Evolutionary conservation across 176 grass and related monocot genomes (phyloP).

Genomic region (Melocanna baccifera): DNA sequence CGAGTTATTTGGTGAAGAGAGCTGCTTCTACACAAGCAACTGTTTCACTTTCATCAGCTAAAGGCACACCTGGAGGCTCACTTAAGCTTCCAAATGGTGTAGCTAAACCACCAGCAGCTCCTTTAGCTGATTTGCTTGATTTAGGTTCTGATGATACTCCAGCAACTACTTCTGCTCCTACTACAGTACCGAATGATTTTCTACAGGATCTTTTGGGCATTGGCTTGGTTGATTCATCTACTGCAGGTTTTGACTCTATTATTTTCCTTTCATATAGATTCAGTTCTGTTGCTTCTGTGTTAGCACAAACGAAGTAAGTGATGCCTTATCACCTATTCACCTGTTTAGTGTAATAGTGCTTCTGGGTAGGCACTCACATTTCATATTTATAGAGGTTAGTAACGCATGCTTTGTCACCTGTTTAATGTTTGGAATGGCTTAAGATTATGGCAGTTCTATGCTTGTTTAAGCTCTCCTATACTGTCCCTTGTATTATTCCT

Average conservation of each 20-base stretch:
- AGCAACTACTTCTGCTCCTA: constrained; percentile 41
- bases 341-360: neutral
- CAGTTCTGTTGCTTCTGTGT: neutral
- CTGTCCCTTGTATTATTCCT: neutral
- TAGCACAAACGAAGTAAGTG: neutral
- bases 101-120: constrained; percentile 63
- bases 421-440: neutral
- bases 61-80: constrained; percentile 47
- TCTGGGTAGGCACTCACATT: constrained; percentile 2
- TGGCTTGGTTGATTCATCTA: constrained; percentile 54
- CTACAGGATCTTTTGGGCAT: constrained; percentile 83
- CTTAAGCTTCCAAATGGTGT: constrained; percentile 88
- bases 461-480: constrained; percentile 9
- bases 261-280: constrained; percentile 29
- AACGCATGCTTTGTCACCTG: neutral
- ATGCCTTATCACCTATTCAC: constrained; percentile 19
- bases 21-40: constrained; percentile 57
- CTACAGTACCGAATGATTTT: constrained; percentile 62
- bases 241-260: constrained; percentile 57
- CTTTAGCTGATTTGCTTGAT: constrained; percentile 88
- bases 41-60: constrained; percentile 52
- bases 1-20: constrained; percentile 71
- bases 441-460: neutral
- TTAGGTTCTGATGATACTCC: constrained; percentile 73
- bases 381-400: neutral